Percentiles rank a stretch among this genome's conserved stretches.
phyloP scores from a whole-genome alignment of 2,329 filamentous ascomycete genomes.

The Alternaria sp. region DNA sequence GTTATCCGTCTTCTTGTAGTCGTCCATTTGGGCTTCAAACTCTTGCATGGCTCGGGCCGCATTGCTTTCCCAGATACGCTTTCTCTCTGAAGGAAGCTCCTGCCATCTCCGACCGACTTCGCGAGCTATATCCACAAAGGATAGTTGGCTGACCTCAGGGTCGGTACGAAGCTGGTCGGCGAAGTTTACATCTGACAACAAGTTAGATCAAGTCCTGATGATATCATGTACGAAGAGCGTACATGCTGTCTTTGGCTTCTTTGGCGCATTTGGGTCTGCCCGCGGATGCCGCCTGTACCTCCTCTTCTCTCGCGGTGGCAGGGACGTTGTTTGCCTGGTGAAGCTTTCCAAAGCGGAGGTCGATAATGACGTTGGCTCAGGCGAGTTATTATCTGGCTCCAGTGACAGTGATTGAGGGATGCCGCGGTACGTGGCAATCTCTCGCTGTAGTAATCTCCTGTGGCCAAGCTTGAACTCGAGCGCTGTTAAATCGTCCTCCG shows the following conservation, averaged over 20 bases:
- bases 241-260: conserved; percentile 51
- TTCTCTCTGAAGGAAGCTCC: conserved; percentile 42
- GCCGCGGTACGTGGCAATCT: conserved; percentile 47
- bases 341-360: conserved; percentile 38
- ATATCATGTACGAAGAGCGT: conserved; percentile 10
- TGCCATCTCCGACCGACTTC: conserved; percentile 50
- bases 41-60: conserved; percentile 48
- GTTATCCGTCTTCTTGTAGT: conserved; percentile 48
- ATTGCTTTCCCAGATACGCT: conserved; percentile 47
- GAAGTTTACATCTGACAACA: conserved; percentile 48
- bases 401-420: conserved; percentile 36
- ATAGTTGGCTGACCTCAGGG: conserved; percentile 42
- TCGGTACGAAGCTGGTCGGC: conserved; percentile 48
- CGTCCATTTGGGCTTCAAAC: conserved; percentile 48
- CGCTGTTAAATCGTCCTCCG: conserved; percentile 46
- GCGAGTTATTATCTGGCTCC: conserved; percentile 25
- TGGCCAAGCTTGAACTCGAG: conserved; percentile 51
- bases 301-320: conserved; percentile 41
- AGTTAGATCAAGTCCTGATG: conserved; percentile 11
- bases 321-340: conserved; percentile 28
- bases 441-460: conserved; percentile 47
- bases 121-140: conserved; percentile 49
- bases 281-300: conserved; percentile 48
- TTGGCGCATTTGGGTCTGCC: conserved; percentile 46
- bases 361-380: conserved; percentile 34